These are phyloP conservation scores for Coccomyxa sp. DNA, from an alignment of 139 green algal genomes.

Conservation along the genomic window DNA sequence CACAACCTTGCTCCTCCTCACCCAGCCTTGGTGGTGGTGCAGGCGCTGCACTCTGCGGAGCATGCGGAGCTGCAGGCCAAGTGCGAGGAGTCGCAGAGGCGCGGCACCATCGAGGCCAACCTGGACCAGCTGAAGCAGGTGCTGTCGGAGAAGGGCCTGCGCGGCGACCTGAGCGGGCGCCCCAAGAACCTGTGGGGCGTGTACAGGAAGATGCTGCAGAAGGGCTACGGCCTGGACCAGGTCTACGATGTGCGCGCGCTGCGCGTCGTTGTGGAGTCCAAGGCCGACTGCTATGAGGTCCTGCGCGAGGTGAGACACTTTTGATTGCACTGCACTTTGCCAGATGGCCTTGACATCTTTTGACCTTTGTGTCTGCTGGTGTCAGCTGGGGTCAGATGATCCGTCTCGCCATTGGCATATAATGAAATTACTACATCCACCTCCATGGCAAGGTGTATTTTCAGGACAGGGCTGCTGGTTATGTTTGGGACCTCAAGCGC, in stretches of 20 bases:
- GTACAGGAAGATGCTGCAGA: slow-evolving; percentile 78
- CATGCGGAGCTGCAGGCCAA: slow-evolving; percentile 31
- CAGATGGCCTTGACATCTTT: not conserved
- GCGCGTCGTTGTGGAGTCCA: slow-evolving; percentile 77
- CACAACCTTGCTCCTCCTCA: too few species aligned
- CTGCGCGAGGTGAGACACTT: slow-evolving; percentile 61
- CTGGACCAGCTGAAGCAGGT: slow-evolving; percentile 29
- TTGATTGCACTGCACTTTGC: too few species aligned
- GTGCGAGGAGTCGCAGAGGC: slow-evolving; percentile 25
- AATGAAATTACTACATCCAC: not conserved
- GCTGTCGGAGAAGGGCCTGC: slow-evolving; percentile 24
- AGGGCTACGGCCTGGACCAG: slow-evolving; percentile 38
- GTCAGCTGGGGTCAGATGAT: not conserved
- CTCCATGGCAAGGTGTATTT: not conserved
- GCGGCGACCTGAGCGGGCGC: slow-evolving; percentile 79
- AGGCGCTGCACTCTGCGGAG: slow-evolving; percentile 47
- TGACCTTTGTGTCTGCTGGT: not conserved
- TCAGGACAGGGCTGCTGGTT: not conserved
- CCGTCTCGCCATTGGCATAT: not conserved
- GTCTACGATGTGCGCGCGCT: slow-evolving; percentile 83
- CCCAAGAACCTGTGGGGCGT: slow-evolving; percentile 93
- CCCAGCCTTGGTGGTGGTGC: not conserved
- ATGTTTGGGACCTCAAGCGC: not conserved
- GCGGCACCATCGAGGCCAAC: slow-evolving; percentile 17
- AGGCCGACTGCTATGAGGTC: slow-evolving; percentile 84